Percentiles rank a stretch among this genome's conserved stretches.
Evolutionary conservation across 306 rosid genomes (phyloP).

Genomic region (Argentina anserina): DNA sequence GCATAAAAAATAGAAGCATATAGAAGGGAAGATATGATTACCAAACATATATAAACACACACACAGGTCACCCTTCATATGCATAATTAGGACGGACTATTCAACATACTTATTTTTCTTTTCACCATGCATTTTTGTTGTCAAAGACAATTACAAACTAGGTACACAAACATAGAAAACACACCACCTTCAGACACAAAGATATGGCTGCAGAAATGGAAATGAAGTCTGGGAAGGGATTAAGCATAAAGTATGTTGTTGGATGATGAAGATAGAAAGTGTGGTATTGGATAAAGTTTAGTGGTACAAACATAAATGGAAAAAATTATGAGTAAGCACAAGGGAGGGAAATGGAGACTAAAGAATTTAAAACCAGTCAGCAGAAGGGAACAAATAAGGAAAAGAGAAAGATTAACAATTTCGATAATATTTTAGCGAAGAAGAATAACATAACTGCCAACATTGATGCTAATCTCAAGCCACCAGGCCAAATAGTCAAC

Average conservation of each 20-base stretch:
- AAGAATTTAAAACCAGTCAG: neutral
- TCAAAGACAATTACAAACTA: neutral
- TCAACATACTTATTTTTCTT: neutral
- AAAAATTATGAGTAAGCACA: neutral
- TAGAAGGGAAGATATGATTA: neutral
- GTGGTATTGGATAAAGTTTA: neutral
- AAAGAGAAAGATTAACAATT: neutral
- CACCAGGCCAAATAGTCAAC: neutral
- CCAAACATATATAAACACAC: neutral
- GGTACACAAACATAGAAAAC: neutral
- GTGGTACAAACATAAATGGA: neutral
- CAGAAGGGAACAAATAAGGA: neutral
- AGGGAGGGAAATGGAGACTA: neutral
- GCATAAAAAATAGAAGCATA: constrained; percentile 12
- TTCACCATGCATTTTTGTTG: neutral
- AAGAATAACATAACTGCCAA: neutral
- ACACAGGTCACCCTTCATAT: neutral
- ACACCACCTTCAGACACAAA: neutral
- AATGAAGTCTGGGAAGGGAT: neutral
- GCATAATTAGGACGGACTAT: neutral
- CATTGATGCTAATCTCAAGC: constrained; percentile 3
- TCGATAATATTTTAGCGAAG: neutral
- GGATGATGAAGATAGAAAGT: neutral
- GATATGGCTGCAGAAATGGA: neutral
- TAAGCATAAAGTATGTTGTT: neutral